Base-by-base conservation (phyloP, 495 filamentous ascomycete genomes). In the Halenospora varia region DNA sequence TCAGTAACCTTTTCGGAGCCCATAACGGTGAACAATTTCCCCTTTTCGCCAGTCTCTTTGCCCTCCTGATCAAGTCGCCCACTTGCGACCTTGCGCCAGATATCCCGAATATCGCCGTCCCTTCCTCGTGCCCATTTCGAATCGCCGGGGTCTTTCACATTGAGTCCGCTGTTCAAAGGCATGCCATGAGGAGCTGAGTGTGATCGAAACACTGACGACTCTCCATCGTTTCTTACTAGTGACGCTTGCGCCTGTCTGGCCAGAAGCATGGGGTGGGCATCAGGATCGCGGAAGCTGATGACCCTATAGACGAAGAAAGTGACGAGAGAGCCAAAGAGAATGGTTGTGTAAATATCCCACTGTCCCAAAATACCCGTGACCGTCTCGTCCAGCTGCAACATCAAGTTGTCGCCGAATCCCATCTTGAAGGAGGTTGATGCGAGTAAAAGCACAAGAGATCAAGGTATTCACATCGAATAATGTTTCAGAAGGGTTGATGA, bases 241-340 rank as follows among this genome's bases (percentile, higher is more conserved):
- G 88, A 86, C 40, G 85, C 75, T 49, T 85, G 79, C 24, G 89
- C 82, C 73, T 97, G 94, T 35, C 94, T 85, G 50, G 88, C 85
- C 40, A 99, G 85, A 20, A 97, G 80, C 63, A 96, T 83, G 6
- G 94, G 95, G 69, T 97, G 93, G 10, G 87, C 86, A 73, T 97
- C 94, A 1, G 95, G 89, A 35, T 96, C 91, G 26, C 71, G 69
- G 18, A 68, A 68, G 41, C 69, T 74, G 44, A 70, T 62, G 50
- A 79, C 65, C 54, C 75, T 83, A 64, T 89, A 88, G 58, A 82
- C 74, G 22, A 92, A 71, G 63, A 87, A 75, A 48, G 80, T 78
- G 50, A 80, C 66, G 46, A 96, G 71, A 61, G 87, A 74, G 29
- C 79, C 78, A 48, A 80, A 68, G 48, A 96, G 74, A 25, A 75